These are phyloP conservation scores for Solanum lycopersicoides DNA, from an alignment of 257 asterid species.

Conservation along the genomic window DNA sequence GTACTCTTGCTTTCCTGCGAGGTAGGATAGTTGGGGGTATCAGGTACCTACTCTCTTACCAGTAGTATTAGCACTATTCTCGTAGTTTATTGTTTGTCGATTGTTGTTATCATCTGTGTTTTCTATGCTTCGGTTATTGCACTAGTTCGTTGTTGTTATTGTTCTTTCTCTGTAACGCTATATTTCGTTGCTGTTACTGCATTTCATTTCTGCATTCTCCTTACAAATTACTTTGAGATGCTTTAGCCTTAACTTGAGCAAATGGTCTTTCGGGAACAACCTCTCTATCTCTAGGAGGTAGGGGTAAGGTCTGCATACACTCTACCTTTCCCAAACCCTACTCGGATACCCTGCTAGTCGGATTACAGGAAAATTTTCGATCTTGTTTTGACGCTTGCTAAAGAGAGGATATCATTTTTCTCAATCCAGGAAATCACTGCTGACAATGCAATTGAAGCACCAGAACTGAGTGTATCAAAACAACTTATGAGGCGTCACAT, in stretches of 20 bases:
- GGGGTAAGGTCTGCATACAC: neutral
- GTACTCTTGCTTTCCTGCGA: neutral
- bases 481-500: constrained; percentile 76
- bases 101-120: neutral
- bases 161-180: neutral
- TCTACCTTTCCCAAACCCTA: neutral
- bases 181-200: neutral
- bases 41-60: neutral
- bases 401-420: neutral
- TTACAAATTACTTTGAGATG: neutral
- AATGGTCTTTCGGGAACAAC: neutral
- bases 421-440: constrained; percentile 78
- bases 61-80: neutral
- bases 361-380: neutral
- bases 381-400: neutral
- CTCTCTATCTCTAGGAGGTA: neutral
- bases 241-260: neutral
- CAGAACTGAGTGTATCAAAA: constrained; percentile 43
- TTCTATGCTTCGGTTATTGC: neutral
- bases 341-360: neutral
- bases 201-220: neutral
- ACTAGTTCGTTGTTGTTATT: neutral
- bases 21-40: neutral
- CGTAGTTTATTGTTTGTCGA: neutral
- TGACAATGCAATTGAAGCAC: constrained; percentile 56